These are phyloP conservation scores for Otatea glauca DNA, from an alignment of 176 grass and related monocot species.

Conservation along the genomic window DNA sequence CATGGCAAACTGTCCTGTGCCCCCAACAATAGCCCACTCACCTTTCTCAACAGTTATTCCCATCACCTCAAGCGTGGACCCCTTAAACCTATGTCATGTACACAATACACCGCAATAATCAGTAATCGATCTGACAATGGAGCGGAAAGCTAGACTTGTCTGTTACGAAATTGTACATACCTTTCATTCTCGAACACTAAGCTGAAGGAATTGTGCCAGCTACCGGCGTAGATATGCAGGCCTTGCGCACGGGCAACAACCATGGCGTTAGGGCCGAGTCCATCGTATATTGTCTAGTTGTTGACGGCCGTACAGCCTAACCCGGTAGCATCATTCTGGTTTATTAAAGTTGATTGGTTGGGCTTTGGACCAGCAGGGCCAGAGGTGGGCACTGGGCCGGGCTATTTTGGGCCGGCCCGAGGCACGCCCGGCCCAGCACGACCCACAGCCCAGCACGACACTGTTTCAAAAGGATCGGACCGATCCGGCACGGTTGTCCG, in stretches of 20 bases:
- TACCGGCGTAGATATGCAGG: too few species aligned
- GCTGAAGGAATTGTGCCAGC: too few species aligned
- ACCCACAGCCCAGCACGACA: too few species aligned
- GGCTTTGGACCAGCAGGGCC: neutral
- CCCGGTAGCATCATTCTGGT: neutral
- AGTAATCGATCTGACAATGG: neutral
- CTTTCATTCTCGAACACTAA: neutral
- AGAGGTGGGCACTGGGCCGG: too few species aligned
- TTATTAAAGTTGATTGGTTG: neutral
- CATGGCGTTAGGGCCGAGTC: too few species aligned
- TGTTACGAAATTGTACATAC: neutral
- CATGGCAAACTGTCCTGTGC: neutral
- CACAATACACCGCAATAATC: neutral
- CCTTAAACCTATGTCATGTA: neutral
- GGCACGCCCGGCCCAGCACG: too few species aligned
- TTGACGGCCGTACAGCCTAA: too few species aligned
- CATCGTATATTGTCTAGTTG: too few species aligned
- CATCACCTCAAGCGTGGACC: conserved; percentile 6
- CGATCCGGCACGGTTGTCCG: too few species aligned
- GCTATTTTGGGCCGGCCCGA: too few species aligned
- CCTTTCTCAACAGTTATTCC: neutral
- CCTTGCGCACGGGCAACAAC: too few species aligned
- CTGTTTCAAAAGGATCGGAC: too few species aligned
- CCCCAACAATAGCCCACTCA: conserved; percentile 37
- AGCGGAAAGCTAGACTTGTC: neutral